phyloP scores from a whole-genome alignment of 2,329 filamentous ascomycete genomes.

The Xylariomycetidae sp. region DNA sequence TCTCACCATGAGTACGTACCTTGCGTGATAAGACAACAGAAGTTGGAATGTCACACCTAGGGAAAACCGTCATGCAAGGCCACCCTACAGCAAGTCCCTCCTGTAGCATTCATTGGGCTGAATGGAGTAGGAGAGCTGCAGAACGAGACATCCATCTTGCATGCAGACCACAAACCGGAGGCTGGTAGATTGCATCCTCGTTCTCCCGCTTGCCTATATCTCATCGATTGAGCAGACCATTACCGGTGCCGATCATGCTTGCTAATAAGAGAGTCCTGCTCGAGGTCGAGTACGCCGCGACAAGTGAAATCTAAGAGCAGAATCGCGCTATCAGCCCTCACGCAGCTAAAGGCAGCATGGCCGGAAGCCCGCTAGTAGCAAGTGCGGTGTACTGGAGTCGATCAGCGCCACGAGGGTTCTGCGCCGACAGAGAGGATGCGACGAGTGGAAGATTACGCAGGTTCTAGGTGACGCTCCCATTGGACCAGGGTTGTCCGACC shows the following conservation, averaged over 20 bases:
- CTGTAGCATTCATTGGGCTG: background rate
- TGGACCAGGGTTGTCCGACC: slow-evolving; percentile 15
- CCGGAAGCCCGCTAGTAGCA: no score
- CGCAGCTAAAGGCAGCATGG: no score
- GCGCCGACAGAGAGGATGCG: slow-evolving; percentile 9
- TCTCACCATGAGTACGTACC: no score
- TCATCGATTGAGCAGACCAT: no score
- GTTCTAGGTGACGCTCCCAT: slow-evolving; percentile 14
- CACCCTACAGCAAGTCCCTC: background rate
- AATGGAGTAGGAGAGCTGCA: background rate
- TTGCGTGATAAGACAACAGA: background rate
- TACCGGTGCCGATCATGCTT: no score
- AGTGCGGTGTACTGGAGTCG: slow-evolving; percentile 22
- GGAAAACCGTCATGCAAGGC: background rate
- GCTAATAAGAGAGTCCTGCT: no score
- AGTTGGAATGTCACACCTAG: background rate
- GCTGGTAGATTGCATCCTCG: background rate
- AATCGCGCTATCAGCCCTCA: no score
- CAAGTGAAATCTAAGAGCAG: no score
- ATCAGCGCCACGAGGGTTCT: slow-evolving; percentile 13
- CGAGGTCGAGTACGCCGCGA: no score
- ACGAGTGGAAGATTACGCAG: slow-evolving; percentile 16
- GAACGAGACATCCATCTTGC: background rate
- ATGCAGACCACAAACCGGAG: background rate
- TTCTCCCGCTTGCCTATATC: no score